Evolutionary conservation across 176 grass and related monocot genomes (phyloP).

Genomic region (Saccharum spontaneum): DNA sequence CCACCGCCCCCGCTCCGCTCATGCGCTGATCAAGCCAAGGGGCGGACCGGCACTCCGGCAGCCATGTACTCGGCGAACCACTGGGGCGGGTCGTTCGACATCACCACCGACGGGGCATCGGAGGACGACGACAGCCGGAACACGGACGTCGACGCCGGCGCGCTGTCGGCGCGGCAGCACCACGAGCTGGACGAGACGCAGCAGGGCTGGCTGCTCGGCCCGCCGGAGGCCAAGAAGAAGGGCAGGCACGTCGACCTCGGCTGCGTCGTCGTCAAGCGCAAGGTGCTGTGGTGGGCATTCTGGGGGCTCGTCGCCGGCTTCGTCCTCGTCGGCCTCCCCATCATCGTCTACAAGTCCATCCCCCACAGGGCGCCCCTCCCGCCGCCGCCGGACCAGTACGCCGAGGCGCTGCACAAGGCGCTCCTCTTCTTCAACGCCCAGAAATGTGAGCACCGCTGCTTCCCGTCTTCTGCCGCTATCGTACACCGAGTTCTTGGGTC

Average conservation of each 20-base stretch:
- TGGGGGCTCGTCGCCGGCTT: constrained; percentile 55
- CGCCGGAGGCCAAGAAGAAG: constrained; percentile 82
- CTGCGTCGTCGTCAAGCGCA: constrained; percentile 76
- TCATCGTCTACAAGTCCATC: constrained; percentile 81
- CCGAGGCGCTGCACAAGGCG: constrained; percentile 76
- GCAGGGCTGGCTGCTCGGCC: constrained; percentile 87
- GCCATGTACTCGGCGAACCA: constrained; percentile 67
- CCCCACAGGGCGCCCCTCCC: constrained; percentile 58
- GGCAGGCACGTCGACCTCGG: constrained; percentile 83
- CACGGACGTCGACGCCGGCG: constrained; percentile 68
- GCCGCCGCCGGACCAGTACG: constrained; percentile 68
- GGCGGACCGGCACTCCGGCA: neutral
- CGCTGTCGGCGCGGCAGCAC: constrained; percentile 53
- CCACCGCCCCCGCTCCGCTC: neutral
- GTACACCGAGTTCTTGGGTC: neutral
- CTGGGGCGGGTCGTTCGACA: constrained; percentile 93
- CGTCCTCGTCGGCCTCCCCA: constrained; percentile 73
- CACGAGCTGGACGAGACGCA: constrained; percentile 89
- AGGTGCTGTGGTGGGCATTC: constrained; percentile 64
- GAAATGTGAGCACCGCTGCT: constrained; percentile 52
- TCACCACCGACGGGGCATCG: constrained; percentile 42
- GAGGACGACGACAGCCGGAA: constrained; percentile 80
- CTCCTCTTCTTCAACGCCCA: constrained; percentile 98
- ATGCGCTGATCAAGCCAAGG: neutral
- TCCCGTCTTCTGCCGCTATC: neutral